Base-by-base conservation (phyloP, 2,329 filamentous ascomycete genomes). In the Fusarium dlaminii region DNA sequence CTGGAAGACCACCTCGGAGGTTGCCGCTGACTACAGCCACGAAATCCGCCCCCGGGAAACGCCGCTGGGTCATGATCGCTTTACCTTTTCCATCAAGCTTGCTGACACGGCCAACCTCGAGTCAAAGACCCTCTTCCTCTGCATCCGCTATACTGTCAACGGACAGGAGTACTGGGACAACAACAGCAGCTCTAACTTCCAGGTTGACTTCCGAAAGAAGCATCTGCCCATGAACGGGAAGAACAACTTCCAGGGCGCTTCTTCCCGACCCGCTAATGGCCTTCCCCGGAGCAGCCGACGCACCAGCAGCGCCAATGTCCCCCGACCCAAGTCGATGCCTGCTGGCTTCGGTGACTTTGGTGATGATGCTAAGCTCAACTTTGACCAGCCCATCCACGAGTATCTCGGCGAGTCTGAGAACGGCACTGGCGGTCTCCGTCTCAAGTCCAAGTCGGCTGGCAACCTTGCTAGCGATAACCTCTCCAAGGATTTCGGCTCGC, bases 1-100 rank as follows among this genome's bases (percentile, higher is more conserved):
- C 84, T 99, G 96, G 96, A 98, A 97, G 87, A 99, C 96, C 0
- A 97, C 95, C 0, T 99, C 96, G 2, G 96, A 99, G 81, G 93
- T 98, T 4, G 88, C 89, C 42, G 96, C 94, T n/a, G 95, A 98
- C 78, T 99, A 90, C 84, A 92, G 91, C 81, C 90, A 93, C 70
- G 93, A 96, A 83, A 89, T 96, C 51, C 90, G 91, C 48, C 90
- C 90, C 34, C 90, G 90, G 75, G 90, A 92, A 46, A 86, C 85
- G 8, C 85, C 89, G 29, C 87, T 92, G 76, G 91, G 92, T 54
- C 92, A 92, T 77, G 96, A 99, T 81, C 90, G 94, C 43, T 99
- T 99, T 85, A 94, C 92, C 80, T 99, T 99, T 84, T 94, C 91
- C 82, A 97, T 99, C 86, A 96, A 95, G 86, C 84, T 99, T 66